Evolutionary conservation across 257 asterid genomes (phyloP), one percentile per base, ranked within the genome.

Genomic region (Fraxinus quadrangulata): DNA sequence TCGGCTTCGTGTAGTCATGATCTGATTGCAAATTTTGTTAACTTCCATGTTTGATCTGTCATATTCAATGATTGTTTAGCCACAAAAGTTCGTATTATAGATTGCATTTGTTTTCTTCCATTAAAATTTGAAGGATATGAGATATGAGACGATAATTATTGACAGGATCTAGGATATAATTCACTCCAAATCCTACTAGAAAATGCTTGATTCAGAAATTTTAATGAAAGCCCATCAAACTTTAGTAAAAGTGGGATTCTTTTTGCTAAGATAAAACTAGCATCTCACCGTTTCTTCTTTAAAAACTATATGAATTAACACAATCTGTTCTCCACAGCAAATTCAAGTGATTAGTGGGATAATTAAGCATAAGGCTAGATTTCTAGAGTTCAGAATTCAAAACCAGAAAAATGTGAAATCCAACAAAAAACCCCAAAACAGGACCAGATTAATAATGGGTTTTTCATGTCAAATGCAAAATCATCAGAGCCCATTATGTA

Each of bases 301-400:
- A 42, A 42, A 42, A 42, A 12, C 51, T 42, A 45, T 45, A 13
- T 45, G 54, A 3, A 45, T 45, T 45, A 3, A 4, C 19, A 13
- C 3, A 49, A 51, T 51, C 24, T 51, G 10, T 51, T 12, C 23
- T 34, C 54, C 72, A 40, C 72, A 31, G 75, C 76, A 67, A 70
- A 78, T 54, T 78, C 36, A 70, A 66, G 70, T 71, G 79, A 67
- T 79, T 69, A 70, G 79, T 75, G 75, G 77, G 66, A 81, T 76
- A 74, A 26, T 73, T 69, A n/a, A 63, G 40, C 8, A 70, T 69
- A 63, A 66, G 54, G 30, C 67, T 33, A 61, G 59, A 49, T 71
- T 71, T 72, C 13, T 76, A 77, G 61, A 67, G 30, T 59, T 33
- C 10, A 66, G 3, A 19, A 78, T 26, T 39, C 47, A 71, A 77